A percentile compares a stretch with the other conserved stretches of the same genome.
phyloP scores from a whole-genome alignment of 441 rosid genomes.

The Gossypium davidsonii region DNA sequence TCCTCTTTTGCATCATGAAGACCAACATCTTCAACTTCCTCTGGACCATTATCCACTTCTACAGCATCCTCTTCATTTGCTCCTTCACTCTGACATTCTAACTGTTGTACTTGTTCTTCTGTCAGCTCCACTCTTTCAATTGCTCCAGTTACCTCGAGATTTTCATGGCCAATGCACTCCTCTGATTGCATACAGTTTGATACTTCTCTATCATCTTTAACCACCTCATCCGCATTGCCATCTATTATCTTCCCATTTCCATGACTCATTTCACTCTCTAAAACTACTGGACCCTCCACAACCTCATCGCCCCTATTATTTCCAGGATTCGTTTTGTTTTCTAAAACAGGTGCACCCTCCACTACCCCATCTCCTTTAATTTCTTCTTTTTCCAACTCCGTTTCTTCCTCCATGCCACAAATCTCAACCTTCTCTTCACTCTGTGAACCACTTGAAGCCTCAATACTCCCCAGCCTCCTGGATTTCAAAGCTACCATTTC shows the following conservation, averaged over 20 bases:
- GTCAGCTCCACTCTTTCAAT: constrained; percentile 20
- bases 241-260: constrained; percentile 12
- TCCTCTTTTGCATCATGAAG: constrained; percentile 23
- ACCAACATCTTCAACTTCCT: constrained; percentile 31
- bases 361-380: neutral
- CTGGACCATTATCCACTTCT: constrained; percentile 24
- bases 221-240: constrained; percentile 18
- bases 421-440: constrained; percentile 25
- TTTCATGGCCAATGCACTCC: constrained; percentile 26
- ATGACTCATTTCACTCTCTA: constrained; percentile 15
- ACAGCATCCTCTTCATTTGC: constrained; percentile 23
- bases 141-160: constrained; percentile 19
- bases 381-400: constrained; percentile 26
- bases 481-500: constrained; percentile 19
- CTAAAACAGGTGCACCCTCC: constrained; percentile 13
- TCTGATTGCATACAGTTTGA: constrained; percentile 19
- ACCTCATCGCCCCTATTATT: too few species aligned
- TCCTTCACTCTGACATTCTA: constrained; percentile 22
- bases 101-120: constrained; percentile 19
- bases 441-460: constrained; percentile 27
- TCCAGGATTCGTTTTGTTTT: too few species aligned
- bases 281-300: neutral
- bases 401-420: constrained; percentile 28
- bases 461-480: constrained; percentile 30
- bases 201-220: constrained; percentile 23